These are phyloP conservation scores for Suillus alpinus DNA, from an alignment of 768 basidiomycete species.

Conservation along the genomic window DNA sequence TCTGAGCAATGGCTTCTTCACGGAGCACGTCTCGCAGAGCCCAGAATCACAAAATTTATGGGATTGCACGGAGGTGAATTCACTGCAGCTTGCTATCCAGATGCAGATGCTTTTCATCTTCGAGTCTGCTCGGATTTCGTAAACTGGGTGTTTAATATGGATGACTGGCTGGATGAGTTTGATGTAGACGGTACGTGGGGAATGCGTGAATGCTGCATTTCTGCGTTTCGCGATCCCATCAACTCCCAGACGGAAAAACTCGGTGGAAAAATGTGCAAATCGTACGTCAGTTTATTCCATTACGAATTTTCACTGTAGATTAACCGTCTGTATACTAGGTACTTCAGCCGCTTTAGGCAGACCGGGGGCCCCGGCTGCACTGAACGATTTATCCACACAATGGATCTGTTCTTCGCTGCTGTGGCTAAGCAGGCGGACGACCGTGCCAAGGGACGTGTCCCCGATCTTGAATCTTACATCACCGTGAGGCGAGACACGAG, in stretches of 20 bases:
- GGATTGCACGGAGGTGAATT: conserved; percentile 61
- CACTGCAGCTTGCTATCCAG: conserved; percentile 57
- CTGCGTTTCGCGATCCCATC: conserved; percentile 28
- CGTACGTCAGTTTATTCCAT: conserved; percentile 23
- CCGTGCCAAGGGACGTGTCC: conserved; percentile 33
- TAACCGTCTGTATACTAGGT: conserved; percentile 21
- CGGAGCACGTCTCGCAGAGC: conserved; percentile 15
- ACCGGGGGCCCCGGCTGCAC: conserved; percentile 39
- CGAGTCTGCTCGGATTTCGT: conserved; percentile 61
- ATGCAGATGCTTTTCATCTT: conserved; percentile 45
- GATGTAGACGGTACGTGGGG: conserved; percentile 29
- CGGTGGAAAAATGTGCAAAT: conserved; percentile 31
- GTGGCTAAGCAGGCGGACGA: conserved; percentile 44
- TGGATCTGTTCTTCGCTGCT: conserved; percentile 41
- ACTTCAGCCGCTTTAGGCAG: conserved; percentile 35
- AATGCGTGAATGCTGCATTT: conserved; percentile 28
- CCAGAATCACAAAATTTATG: conserved; percentile 31
- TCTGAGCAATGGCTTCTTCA: conserved; percentile 36
- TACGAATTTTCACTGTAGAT: conserved; percentile 7
- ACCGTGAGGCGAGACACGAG: conserved; percentile 51
- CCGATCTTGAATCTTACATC: conserved; percentile 54
- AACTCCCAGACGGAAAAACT: conserved; percentile 25
- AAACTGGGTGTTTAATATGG: conserved; percentile 33
- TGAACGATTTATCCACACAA: conserved; percentile 37
- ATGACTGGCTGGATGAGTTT: conserved; percentile 33